Percentiles rank a stretch among this genome's conserved stretches.
These are phyloP conservation scores for Hansfordia pulvinata DNA, from an alignment of 2,329 filamentous ascomycete genomes.

Conservation along the genomic window DNA sequence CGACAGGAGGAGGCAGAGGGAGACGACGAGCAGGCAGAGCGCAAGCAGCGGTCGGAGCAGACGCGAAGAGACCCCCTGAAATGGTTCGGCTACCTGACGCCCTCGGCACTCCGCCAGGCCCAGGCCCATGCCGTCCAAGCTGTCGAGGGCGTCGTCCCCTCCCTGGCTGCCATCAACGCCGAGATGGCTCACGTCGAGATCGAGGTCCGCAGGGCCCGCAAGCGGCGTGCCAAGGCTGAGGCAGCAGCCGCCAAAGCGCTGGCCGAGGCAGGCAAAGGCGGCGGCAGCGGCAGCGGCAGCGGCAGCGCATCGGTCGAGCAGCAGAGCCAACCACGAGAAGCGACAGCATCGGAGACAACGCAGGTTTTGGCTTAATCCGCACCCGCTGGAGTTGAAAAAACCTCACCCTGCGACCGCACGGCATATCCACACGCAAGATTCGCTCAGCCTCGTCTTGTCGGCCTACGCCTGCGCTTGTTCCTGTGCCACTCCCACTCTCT, in stretches of 20 bases:
- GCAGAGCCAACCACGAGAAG: too few relatives aligned
- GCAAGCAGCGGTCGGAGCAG: conserved; percentile 3
- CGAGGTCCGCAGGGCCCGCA: conserved; percentile 48
- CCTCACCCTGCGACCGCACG: too few relatives aligned
- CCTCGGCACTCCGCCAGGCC: conserved; percentile 37
- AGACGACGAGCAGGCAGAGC: conserved; percentile 2
- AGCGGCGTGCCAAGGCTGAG: conserved; percentile 36
- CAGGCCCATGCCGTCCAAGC: conserved; percentile 43
- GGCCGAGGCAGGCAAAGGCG: too few relatives aligned
- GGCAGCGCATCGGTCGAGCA: too few relatives aligned
- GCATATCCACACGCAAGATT: too few relatives aligned
- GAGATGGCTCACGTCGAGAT: conserved; percentile 55
- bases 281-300: too few relatives aligned
- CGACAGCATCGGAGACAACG: too few relatives aligned
- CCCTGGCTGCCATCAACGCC: conserved; percentile 39
- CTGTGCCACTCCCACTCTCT: too few relatives aligned
- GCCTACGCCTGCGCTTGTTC: too few relatives aligned
- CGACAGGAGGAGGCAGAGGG: conserved; percentile 8
- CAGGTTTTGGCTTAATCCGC: too few relatives aligned
- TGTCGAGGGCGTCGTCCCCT: conserved; percentile 43
- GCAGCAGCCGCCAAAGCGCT: conserved; percentile 17
- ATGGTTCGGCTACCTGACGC: conserved; percentile 43
- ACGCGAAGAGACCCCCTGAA: conserved; percentile 37
- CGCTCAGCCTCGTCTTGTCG: too few relatives aligned
- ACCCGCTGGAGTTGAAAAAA: too few relatives aligned